A percentile compares a stretch with the other conserved stretches of the same genome.
Evolutionary conservation across 257 asterid species (phyloP).

Genomic region (Solanum neorickii): DNA sequence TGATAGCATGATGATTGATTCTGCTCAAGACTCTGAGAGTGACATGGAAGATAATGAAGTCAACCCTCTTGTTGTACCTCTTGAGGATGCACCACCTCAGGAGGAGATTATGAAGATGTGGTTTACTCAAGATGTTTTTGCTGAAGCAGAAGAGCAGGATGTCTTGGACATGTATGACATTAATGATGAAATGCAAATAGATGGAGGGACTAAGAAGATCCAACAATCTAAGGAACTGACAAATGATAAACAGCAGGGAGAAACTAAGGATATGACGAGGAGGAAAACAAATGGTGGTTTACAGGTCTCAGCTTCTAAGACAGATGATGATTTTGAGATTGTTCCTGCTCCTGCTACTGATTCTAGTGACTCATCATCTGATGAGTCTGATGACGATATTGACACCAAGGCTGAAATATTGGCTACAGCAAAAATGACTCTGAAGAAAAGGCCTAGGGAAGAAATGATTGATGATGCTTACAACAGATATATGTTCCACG

Average conservation of each 20-base stretch:
- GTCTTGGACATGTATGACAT: conserved; percentile 33
- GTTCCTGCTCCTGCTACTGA: conserved; percentile 84
- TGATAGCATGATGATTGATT: conserved; percentile 12
- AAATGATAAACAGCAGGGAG: conserved; percentile 10
- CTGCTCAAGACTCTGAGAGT: conserved; percentile 65
- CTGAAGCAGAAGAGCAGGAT: conserved; percentile 48
- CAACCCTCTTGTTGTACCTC: conserved; percentile 79
- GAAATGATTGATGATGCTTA: conserved; percentile 77
- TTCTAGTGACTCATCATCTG: conserved; percentile 60
- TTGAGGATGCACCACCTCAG: conserved; percentile 56
- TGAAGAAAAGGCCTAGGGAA: conserved; percentile 72
- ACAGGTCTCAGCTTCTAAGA: conserved; percentile 9
- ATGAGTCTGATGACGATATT: conserved; percentile 19
- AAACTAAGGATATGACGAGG: background rate
- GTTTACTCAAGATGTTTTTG: conserved; percentile 86
- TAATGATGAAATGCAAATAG: conserved; percentile 68
- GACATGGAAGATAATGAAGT: conserved; percentile 39
- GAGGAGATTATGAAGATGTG: conserved; percentile 73
- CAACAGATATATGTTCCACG: conserved; percentile 76
- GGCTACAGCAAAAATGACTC: conserved; percentile 74
- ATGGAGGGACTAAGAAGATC: conserved; percentile 2
- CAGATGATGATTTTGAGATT: conserved; percentile 50
- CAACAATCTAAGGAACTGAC: conserved; percentile 5
- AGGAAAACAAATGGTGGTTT: background rate
- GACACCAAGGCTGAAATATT: conserved; percentile 72